Evolutionary conservation across 805 yeast genomes (phyloP).

Genomic region (Isabelozyma pseudorhagii): DNA sequence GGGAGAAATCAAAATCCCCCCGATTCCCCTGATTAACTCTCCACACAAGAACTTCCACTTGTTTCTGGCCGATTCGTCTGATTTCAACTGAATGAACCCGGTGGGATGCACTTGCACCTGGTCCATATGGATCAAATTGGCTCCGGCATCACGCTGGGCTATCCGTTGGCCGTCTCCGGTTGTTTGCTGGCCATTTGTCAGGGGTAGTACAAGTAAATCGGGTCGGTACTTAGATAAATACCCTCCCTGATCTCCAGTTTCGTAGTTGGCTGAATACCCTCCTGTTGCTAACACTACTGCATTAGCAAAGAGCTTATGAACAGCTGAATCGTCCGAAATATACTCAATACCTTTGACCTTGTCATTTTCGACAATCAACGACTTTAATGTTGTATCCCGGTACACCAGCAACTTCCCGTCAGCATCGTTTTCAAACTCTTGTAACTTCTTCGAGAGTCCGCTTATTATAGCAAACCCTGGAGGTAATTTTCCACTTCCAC

Average conservation of each 20-base stretch:
- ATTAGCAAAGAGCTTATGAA: slow-evolving; percentile 5
- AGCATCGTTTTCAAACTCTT: slow-evolving; percentile 24
- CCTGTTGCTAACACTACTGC: slow-evolving; percentile 56
- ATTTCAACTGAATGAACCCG: slow-evolving; percentile 43
- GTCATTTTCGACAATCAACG: slow-evolving; percentile 21
- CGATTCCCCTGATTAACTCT: slow-evolving; percentile 57
- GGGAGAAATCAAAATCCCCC: slow-evolving; percentile 51
- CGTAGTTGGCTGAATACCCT: slow-evolving; percentile 48
- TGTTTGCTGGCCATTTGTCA: slow-evolving; percentile 55
- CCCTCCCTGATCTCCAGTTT: slow-evolving; percentile 15
- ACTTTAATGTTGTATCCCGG: slow-evolving; percentile 11
- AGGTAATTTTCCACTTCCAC: slow-evolving; percentile 44
- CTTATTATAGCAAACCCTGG: slow-evolving; percentile 60
- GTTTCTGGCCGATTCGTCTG: slow-evolving; percentile 28
- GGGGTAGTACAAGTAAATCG: slow-evolving; percentile 43
- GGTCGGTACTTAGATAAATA: slow-evolving; percentile 44
- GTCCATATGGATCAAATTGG: slow-evolving; percentile 53
- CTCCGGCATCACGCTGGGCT: slow-evolving; percentile 43
- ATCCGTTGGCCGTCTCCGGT: slow-evolving; percentile 58
- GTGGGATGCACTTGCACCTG: slow-evolving; percentile 63
- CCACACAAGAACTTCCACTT: slow-evolving; percentile 58
- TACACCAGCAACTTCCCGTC: slow-evolving; percentile 15
- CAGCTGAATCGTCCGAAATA: slow-evolving; percentile 16
- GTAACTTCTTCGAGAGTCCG: slow-evolving; percentile 37
- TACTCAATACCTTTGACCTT: slow-evolving; percentile 44